Conservation (phyloP, 169 alveolate species). For the Babesia microti region DNA sequence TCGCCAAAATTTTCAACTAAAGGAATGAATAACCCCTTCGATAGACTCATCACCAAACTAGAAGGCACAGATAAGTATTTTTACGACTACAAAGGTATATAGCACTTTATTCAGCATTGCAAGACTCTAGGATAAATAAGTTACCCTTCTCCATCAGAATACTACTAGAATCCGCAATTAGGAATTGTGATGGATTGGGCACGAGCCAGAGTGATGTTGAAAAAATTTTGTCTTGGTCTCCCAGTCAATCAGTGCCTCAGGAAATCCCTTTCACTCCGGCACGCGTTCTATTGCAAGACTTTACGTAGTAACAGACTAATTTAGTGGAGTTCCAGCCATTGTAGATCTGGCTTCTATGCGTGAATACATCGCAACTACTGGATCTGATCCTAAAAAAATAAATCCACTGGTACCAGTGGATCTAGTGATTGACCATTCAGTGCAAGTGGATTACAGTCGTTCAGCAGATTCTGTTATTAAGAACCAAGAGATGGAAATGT, state of each 20-base stretch:
- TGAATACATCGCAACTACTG: constrained; percentile 79
- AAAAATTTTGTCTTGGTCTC: constrained; percentile 81
- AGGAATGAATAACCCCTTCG: constrained; percentile 36
- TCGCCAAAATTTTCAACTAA: too few relatives aligned
- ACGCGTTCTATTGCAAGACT: constrained; percentile 87
- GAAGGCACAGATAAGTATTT: constrained; percentile 30
- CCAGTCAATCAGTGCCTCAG: constrained; percentile 49
- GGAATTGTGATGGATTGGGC: constrained; percentile 86
- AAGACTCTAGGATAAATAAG: constrained; percentile 52
- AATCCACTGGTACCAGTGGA: constrained; percentile 91
- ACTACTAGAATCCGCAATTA: constrained; percentile 83
- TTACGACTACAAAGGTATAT: too few relatives aligned
- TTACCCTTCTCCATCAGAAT: constrained; percentile 85
- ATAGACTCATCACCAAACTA: constrained; percentile 17
- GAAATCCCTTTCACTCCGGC: constrained; percentile 95
- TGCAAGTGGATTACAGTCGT: constrained; percentile 87
- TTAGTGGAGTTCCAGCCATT: constrained; percentile 87
- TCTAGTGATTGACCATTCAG: constrained; percentile 89
- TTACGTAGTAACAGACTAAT: constrained; percentile 54
- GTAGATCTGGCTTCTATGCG: constrained; percentile 96
- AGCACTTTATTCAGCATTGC: constrained; percentile 42
- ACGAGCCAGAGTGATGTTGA: constrained; percentile 81
- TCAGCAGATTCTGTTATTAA: constrained; percentile 70
- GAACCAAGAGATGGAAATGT: constrained; percentile 84
- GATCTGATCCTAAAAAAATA: constrained; percentile 80